Evolutionary conservation across 257 asterid species (phyloP).

Genomic region (Lantana camara): DNA sequence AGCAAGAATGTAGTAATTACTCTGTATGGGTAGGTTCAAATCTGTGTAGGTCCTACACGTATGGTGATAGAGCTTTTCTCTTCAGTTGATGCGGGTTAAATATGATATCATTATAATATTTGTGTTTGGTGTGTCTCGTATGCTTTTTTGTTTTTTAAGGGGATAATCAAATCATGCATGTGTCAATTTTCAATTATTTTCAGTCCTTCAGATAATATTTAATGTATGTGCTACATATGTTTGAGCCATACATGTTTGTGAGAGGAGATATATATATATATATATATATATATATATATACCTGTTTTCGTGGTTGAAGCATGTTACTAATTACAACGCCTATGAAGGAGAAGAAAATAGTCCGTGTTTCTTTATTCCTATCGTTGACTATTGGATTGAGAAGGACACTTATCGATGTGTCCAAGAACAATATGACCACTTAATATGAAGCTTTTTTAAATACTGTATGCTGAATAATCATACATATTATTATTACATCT

Average conservation of each 20-base stretch:
- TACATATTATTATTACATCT: constrained; percentile 1
- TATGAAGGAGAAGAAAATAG: not conserved
- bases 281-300: too few species aligned
- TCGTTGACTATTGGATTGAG: not conserved
- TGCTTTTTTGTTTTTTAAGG: not conserved
- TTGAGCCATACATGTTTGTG: not conserved
- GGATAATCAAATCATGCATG: too few species aligned
- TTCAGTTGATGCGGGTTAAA: not conserved
- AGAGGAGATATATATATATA: too few species aligned
- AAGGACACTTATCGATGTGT: not conserved
- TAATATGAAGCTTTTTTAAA: not conserved
- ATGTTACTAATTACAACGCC: not conserved
- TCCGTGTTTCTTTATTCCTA: not conserved
- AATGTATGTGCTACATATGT: not conserved
- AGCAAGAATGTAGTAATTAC: not conserved
- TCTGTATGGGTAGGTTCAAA: not conserved
- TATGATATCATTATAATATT: not conserved
- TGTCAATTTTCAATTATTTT: not conserved
- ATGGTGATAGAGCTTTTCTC: not conserved
- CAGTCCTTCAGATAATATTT: not conserved
- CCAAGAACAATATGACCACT: not conserved
- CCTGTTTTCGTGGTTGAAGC: not conserved
- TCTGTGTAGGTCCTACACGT: not conserved
- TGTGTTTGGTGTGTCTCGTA: not conserved
- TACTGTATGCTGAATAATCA: not conserved